Base-by-base conservation (phyloP, 2,329 filamentous ascomycete species). In the Colletotrichum gigasporum region DNA sequence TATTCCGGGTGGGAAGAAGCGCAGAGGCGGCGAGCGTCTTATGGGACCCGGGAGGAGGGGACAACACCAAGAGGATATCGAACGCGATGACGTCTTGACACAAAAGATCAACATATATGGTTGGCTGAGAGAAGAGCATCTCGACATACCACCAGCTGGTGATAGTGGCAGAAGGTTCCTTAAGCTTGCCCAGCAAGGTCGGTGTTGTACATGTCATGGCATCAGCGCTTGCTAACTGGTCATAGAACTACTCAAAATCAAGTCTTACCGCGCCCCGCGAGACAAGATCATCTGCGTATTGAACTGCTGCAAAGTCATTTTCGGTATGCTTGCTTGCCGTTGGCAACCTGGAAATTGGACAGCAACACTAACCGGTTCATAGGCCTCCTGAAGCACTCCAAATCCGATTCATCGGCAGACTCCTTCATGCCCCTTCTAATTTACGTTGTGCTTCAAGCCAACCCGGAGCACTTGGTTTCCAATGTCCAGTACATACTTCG, bases 241-340 rank as follows among this genome's bases (percentile, higher is more conserved):
- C n/a, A 16, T 73, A 93, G 96, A 99, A 78, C 83, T 99, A 12
- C 80, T 97, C 35, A 99, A 99, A 77, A 97, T 99, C 73, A 97
- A 95, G 73, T 96, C 92, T 8, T 99, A 99, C 74, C 89, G 96
- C 69, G 96, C 96, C n/a, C 96, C 96, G 4, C 85, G 96, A 71
- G 96, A 99, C 82, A 99, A 99, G 79, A 96, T 99, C 58, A 98
- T 99, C 51, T 99, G 96, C 76, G 93, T 98, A 45, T 81, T 99
- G 59, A 99, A 99, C 79, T 97, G 94, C 80, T 99, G 96, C 87
- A 99, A 99, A 79, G 96, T 99, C 67, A 98, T 99, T 68, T 98
- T 99, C 77, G 96, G 92, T 93, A 78, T 70, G 85, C 71, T 18
- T 4, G 8, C 6, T 24, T 12, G n/a, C n/a, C n/a, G 3, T 5